Percentiles rank a stretch among this genome's conserved stretches.
These are phyloP conservation scores for Akanthomyces lecanii DNA, from an alignment of 2,329 filamentous ascomycete species.

Conservation along the genomic window DNA sequence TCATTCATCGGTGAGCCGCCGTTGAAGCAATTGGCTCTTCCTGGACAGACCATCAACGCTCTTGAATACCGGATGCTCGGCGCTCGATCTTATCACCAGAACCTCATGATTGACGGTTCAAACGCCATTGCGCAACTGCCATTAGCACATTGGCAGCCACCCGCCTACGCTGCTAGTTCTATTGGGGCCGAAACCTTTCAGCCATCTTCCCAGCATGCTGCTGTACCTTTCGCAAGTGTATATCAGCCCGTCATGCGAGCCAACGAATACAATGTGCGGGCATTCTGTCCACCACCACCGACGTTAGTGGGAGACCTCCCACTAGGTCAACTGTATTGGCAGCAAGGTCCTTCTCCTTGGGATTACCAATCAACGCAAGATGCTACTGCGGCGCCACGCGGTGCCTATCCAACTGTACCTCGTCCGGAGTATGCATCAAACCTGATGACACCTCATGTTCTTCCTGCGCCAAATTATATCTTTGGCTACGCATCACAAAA, in stretches of 20 bases:
- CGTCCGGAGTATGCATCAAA: background rate
- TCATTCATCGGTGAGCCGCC: constrained; percentile 70
- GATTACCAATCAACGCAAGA: constrained; percentile 4
- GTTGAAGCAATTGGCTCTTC: constrained; percentile 77
- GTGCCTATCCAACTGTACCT: background rate
- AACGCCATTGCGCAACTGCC: background rate
- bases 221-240: constrained; percentile 12
- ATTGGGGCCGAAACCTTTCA: background rate
- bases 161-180: background rate
- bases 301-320: constrained; percentile 29
- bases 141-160: background rate
- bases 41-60: constrained; percentile 34
- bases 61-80: background rate
- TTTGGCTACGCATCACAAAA: background rate
- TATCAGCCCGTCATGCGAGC: constrained; percentile 33
- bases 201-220: background rate
- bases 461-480: background rate
- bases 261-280: constrained; percentile 35
- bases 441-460: background rate
- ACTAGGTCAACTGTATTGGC: constrained; percentile 28
- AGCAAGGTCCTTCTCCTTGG: constrained; percentile 15
- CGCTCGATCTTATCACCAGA: background rate
- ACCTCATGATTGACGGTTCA: background rate
- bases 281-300: constrained; percentile 35
- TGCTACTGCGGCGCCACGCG: background rate